Evolutionary conservation across 2,329 filamentous ascomycete genomes (phyloP), one percentile per base, ranked within the genome.

Genomic region (Diaporthe vaccinii): DNA sequence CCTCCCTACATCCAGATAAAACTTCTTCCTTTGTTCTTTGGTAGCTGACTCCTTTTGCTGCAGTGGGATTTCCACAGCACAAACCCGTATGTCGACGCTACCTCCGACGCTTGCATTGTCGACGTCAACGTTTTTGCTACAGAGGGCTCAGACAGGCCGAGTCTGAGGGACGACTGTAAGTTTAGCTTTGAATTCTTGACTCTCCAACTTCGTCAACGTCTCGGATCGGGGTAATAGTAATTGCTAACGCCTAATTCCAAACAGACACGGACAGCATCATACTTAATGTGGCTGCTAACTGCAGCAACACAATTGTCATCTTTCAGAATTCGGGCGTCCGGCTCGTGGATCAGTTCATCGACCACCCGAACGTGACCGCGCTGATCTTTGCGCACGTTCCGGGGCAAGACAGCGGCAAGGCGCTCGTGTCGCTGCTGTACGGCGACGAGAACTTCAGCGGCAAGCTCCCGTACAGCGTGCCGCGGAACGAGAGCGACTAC

Each of bases 71-170:
- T 91, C 76, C 80, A 82, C 17, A 86, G 82, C 2, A 79, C 81
- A 0, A 82, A 85, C 3, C 89, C 90, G 0, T 78, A 83, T 10
- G 87, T 91, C 3, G 84, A 87, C 59, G 78, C 83, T 3, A 80
- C 74, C 1, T 86, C 88, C 1, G 89, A 96, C 79, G 87, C 94
- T 7, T 97, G 94, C 77, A 83, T 93, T 3, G 90, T 93, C 0
- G 89, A 93, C 78, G 89, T 90, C 78, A 93, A 93, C 80, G 88
- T 86, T 4, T 94, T 93, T 82, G 90, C 93, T 0, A 91, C 93
- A 0, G 95, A 97, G 83, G 93, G 92, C 2, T 93, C 88, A 78
- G 88, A 94, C 76, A 87, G 91, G 72, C 85, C 89, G 1, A 87
- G 87, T 8, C 85, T 95, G 65, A 87, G 88, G 46, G 94, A 96